These are phyloP conservation scores for Gonapodya prolifera DNA, from an alignment of 192 early-diverging fungal species.

Conservation along the genomic window DNA sequence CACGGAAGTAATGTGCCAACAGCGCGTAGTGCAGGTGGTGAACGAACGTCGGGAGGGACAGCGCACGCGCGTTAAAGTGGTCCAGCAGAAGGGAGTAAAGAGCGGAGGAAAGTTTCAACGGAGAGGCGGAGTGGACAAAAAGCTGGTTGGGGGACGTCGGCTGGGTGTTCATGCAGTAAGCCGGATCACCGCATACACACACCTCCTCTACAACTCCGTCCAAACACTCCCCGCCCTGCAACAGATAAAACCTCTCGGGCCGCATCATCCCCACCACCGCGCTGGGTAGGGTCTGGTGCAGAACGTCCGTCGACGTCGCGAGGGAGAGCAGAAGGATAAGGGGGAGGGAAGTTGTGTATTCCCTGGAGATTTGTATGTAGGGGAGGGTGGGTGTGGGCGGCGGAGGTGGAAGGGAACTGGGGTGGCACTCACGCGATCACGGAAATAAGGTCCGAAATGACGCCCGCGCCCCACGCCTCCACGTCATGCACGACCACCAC, in stretches of 20 bases:
- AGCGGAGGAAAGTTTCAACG: conserved; percentile 50
- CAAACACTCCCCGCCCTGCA: conserved; percentile 58
- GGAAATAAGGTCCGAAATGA: background rate
- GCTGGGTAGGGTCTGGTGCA: conserved; percentile 70
- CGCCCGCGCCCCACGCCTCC: background rate
- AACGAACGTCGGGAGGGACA: conserved; percentile 61
- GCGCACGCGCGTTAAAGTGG: conserved; percentile 64
- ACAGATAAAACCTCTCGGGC: conserved; percentile 66
- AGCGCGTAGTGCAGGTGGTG: conserved; percentile 46
- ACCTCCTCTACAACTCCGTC: conserved; percentile 52
- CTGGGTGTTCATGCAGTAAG: conserved; percentile 4
- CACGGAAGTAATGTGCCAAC: conserved; percentile 78
- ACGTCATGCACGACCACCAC: background rate
- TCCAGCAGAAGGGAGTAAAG: conserved; percentile 67
- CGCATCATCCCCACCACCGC: conserved; percentile 55
- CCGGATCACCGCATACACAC: background rate
- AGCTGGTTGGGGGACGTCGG: conserved; percentile 20
- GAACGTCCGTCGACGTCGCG: conserved; percentile 69
- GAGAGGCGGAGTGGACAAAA: conserved; percentile 35
- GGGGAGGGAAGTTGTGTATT: conserved; percentile 56
- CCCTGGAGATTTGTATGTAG: too few species aligned
- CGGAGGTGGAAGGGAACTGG: too few species aligned
- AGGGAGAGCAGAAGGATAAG: conserved; percentile 72
- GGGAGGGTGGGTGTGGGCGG: too few species aligned
- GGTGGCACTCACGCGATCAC: background rate